Conservation (phyloP, 2,329 filamentous ascomycete genomes). For the Helotiales sp. region DNA sequence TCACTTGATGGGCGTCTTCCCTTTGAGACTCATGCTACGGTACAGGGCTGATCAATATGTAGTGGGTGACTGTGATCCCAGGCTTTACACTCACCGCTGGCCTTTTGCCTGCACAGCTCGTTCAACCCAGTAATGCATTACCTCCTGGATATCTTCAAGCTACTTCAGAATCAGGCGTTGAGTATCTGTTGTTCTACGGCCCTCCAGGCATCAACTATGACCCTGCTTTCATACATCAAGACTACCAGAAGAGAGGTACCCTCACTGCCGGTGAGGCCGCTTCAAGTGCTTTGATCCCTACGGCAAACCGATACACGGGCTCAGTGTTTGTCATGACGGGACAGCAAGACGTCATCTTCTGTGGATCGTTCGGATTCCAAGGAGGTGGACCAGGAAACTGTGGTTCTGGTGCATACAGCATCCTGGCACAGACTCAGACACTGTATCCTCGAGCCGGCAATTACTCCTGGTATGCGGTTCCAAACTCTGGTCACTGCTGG, state of each 20-base stretch:
- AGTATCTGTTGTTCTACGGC: conserved; percentile 25
- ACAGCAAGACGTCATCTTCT: conserved; percentile 28
- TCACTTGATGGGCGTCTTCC: neutral
- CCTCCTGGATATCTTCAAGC: conserved; percentile 26
- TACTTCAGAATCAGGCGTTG: conserved; percentile 12
- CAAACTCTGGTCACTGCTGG: conserved; percentile 29
- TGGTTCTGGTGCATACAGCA: conserved; percentile 11
- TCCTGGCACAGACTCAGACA: conserved; percentile 17
- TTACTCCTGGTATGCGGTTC: conserved; percentile 25
- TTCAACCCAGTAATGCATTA: conserved; percentile 16
- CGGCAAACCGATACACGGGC: conserved; percentile 21
- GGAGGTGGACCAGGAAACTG: conserved; percentile 20
- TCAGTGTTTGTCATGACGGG: conserved; percentile 29
- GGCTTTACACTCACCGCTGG: conserved; percentile 22
- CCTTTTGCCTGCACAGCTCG: conserved; percentile 22
- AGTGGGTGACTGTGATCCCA: conserved; percentile 18
- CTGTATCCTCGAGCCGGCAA: conserved; percentile 24
- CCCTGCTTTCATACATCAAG: conserved; percentile 15
- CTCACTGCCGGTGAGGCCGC: conserved; percentile 30
- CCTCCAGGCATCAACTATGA: conserved; percentile 22
- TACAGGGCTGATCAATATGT: neutral
- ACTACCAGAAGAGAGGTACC: conserved; percentile 22
- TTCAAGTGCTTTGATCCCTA: conserved; percentile 17
- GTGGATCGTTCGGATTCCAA: conserved; percentile 22
- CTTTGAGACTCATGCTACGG: too few relatives aligned